Conservation (phyloP, 2,329 filamentous ascomycete genomes). For the Plenodomus tracheiphilus region DNA sequence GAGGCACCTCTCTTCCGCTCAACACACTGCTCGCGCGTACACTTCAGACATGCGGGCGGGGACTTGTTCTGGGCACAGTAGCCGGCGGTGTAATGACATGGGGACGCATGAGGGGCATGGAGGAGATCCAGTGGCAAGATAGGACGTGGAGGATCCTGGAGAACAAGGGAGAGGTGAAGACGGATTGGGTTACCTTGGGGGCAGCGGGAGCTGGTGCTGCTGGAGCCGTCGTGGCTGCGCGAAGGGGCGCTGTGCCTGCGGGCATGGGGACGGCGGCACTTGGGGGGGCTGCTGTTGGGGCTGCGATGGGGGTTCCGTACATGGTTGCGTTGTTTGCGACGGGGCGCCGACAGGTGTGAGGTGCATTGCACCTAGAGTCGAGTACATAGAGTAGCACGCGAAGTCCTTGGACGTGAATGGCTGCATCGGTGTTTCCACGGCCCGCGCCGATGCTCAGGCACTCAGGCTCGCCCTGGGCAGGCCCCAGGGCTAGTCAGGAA, state of each 20-base stretch:
- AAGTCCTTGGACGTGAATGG: too few relatives aligned
- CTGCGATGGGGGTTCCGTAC: conserved; percentile 55
- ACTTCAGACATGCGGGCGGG: conserved; percentile 53
- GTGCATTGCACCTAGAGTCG: too few relatives aligned
- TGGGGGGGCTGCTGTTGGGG: conserved; percentile 55
- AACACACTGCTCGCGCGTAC: conserved; percentile 35
- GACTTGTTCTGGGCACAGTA: conserved; percentile 51
- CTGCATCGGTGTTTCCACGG: neutral
- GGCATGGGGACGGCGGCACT: conserved; percentile 45
- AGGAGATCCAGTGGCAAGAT: conserved; percentile 67
- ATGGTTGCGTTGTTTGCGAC: conserved; percentile 22
- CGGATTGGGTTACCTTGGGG: conserved; percentile 59
- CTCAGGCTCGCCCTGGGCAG: too few relatives aligned
- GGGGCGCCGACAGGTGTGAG: conserved; percentile 18
- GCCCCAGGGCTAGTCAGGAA: neutral
- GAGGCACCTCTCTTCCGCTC: conserved; percentile 28
- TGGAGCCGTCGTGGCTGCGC: conserved; percentile 34
- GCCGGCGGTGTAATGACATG: conserved; percentile 51
- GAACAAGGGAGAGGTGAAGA: conserved; percentile 58
- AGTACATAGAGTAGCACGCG: too few relatives aligned
- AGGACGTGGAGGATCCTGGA: conserved; percentile 64
- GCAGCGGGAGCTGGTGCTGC: conserved; percentile 48
- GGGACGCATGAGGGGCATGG: conserved; percentile 58
- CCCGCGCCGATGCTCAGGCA: too few relatives aligned
- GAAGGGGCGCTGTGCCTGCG: conserved; percentile 29